Evolutionary conservation across 1,139 yeast species (phyloP).

Genomic region (Hansenula sp.): DNA sequence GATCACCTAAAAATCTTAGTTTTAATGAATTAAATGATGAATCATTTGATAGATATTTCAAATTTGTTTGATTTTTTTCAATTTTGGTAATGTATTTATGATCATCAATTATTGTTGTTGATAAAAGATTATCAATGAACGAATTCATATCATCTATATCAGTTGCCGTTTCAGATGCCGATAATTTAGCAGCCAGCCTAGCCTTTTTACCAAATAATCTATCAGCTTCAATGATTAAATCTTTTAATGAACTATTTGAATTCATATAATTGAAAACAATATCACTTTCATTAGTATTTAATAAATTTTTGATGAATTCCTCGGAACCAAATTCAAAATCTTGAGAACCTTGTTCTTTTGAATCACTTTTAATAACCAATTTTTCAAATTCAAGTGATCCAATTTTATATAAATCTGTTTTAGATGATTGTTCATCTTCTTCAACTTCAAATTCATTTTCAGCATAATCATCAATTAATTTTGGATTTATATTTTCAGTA

Average conservation of each 20-base stretch:
- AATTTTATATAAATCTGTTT: conserved; percentile 39
- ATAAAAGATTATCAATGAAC: conserved; percentile 7
- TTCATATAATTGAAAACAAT: conserved; percentile 18
- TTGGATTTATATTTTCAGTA: conserved; percentile 14
- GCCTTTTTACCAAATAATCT: conserved; percentile 15
- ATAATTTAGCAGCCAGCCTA: conserved; percentile 13
- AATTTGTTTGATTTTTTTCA: conserved; percentile 1
- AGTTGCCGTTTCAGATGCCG: conserved; percentile 10
- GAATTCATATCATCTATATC: conserved; percentile 8
- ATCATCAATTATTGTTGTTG: conserved; percentile 15
- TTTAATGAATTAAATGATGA: conserved; percentile 9
- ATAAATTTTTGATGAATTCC: conserved; percentile 30
- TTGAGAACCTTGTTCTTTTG: neutral
- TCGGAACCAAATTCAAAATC: conserved; percentile 33
- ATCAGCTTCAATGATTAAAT: conserved; percentile 17
- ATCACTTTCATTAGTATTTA: conserved; percentile 26
- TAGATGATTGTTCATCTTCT: conserved; percentile 5
- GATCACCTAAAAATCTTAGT: conserved; percentile 3
- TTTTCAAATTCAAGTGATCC: conserved; percentile 56
- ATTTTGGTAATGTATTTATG: conserved; percentile 8
- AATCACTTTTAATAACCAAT: conserved; percentile 37
- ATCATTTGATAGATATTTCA: conserved; percentile 11
- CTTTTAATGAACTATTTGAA: conserved; percentile 17
- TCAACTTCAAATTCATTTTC: conserved; percentile 3
- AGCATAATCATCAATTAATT: conserved; percentile 23